Percentiles rank a stretch among this genome's conserved stretches.
These are phyloP conservation scores for Cokeromyces recurvatus DNA, from an alignment of 371 early-diverging fungal species.

Conservation along the genomic window DNA sequence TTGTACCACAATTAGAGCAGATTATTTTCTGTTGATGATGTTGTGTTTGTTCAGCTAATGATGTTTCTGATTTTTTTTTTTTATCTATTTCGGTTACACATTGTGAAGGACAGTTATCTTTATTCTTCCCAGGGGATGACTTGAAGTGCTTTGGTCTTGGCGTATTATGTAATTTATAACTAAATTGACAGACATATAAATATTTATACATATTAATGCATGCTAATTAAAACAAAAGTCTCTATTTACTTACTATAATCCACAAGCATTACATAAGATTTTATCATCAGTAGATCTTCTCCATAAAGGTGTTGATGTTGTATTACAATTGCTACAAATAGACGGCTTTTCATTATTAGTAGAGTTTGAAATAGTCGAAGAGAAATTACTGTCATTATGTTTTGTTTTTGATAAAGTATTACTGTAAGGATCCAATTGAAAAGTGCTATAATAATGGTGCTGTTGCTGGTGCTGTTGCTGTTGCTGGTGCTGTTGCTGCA, in stretches of 20 bases:
- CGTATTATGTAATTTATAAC: slow-evolving; percentile 69
- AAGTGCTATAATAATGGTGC: slow-evolving; percentile 18
- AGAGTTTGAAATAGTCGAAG: no score
- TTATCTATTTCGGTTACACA: neutral
- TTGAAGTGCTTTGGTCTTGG: slow-evolving; percentile 63
- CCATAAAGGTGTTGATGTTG: slow-evolving; percentile 94
- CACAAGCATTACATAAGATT: slow-evolving; percentile 94
- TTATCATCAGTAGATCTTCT: slow-evolving; percentile 81
- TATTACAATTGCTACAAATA: slow-evolving; percentile 82
- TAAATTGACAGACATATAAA: no score
- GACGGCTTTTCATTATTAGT: slow-evolving; percentile 7
- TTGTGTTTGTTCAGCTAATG: no score
- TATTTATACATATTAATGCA: no score
- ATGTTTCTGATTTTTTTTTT: neutral
- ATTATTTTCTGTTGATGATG: slow-evolving; percentile 14
- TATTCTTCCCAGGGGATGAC: no score
- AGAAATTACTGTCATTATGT: no score
- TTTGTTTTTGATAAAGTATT: neutral
- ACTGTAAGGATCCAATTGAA: slow-evolving; percentile 5
- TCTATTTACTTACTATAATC: slow-evolving; percentile 74
- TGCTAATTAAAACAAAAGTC: no score
- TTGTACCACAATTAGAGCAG: slow-evolving; percentile 89
- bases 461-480: neutral
- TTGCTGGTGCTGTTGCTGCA: no score
- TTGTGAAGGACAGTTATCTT: no score